Base-by-base conservation (phyloP, 2,329 filamentous ascomycete species). In the Xylaria digitata region DNA sequence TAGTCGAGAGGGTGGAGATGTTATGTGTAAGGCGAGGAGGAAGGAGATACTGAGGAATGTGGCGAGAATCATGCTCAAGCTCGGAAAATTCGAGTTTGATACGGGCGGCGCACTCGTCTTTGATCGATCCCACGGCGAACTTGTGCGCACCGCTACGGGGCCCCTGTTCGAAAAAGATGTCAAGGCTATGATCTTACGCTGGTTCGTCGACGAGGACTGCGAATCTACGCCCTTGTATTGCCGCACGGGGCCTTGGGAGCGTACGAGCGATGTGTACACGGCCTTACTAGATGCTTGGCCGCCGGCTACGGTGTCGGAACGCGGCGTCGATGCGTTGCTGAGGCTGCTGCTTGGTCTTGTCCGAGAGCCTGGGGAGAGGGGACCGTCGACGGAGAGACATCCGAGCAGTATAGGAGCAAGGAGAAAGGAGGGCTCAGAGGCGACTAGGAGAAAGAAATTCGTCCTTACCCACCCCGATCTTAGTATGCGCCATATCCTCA, bases 391-490 rank as follows among this genome's bases (percentile, higher is more conserved):
- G 40, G 26, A 49, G 11, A 17, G 30, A 11, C 7, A 4, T 13
- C 21, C 37, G 15, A 48, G 45, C 8, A 6, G 23, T 30, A 50
- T 8, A 9, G 21, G 48, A 32, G 15, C 26, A 32, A 34, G 2
- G 5, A 9, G 48, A 11, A 7, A 21, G 7, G 50, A 32, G 2
- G 15, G 34, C 7, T 23, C 32, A 13, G 46, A 37, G 30, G 43
- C 17, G 32, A 37, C 11, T 6, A 23, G 9, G 45, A 32, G 8
- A 34, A 61, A 46, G 52, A 62, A 56, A 34, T 76, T 76, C 42
- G 74, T 75, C 4, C 69, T 76, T 34, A 55, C 72, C 11, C 73
- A 75, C 37, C 65, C 71, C 3, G 69, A 70, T 42, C 65, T 76
- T 15, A 72, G 65, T 21, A 68, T 76, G 65, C 73, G 67, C 34